These are phyloP conservation scores for Seiridium unicorne DNA, from an alignment of 2,329 filamentous ascomycete species.

Conservation along the genomic window DNA sequence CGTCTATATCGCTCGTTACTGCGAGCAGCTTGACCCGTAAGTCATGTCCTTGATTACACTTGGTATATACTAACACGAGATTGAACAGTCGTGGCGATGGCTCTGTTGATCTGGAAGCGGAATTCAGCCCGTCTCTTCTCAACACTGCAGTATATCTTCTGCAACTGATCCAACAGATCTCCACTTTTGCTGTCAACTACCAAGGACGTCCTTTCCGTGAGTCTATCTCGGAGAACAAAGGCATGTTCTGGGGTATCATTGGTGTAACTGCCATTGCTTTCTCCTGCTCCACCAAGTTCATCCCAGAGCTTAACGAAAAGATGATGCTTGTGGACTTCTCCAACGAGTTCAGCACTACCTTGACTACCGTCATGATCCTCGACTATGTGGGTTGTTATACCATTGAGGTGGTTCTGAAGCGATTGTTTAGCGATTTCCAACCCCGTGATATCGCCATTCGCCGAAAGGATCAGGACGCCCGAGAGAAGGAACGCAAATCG, in stretches of 20 bases:
- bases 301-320: constrained; percentile 92
- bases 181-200: constrained; percentile 99
- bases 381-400: constrained; percentile 86
- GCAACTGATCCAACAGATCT: constrained; percentile 97
- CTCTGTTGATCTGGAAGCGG: constrained; percentile 85
- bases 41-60: constrained; percentile 31
- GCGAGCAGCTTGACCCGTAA: constrained; percentile 82
- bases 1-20: constrained; percentile 89
- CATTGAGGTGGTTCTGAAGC: constrained; percentile 85
- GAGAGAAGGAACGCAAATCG: constrained; percentile 69
- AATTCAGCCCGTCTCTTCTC: constrained; percentile 88
- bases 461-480: constrained; percentile 79
- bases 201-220: constrained; percentile 97
- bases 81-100: constrained; percentile 41
- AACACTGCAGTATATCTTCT: constrained; percentile 97
- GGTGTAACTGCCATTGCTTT: constrained; percentile 89
- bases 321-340: constrained; percentile 91
- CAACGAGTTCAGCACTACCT: constrained; percentile 81
- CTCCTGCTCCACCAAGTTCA: constrained; percentile 89
- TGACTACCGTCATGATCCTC: constrained; percentile 80
- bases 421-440: constrained; percentile 82
- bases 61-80: constrained; percentile 21
- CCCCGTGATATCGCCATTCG: constrained; percentile 91
- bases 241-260: constrained; percentile 97
- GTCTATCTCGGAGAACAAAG: constrained; percentile 89